phyloP scores from a whole-genome alignment of 345 rosid species.

The Nephelium lappaceum region DNA sequence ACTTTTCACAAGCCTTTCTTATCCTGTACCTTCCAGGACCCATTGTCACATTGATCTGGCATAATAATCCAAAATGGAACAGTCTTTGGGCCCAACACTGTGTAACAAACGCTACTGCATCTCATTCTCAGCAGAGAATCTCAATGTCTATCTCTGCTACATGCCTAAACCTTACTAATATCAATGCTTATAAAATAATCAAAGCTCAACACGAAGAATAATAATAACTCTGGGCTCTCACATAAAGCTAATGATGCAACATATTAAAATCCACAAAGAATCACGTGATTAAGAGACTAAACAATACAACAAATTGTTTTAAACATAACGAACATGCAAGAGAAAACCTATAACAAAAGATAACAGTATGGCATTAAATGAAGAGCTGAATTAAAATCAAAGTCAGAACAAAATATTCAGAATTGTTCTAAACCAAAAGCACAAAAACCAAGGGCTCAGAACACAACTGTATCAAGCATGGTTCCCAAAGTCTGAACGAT shows the following conservation, averaged over 20 bases:
- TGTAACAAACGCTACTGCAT: no score
- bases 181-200: not conserved
- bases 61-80: no score
- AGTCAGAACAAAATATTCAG: not conserved
- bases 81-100: no score
- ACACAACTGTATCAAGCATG: slow-evolving; percentile 96
- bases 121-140: not conserved
- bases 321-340: not conserved
- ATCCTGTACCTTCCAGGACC: no score
- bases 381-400: not conserved
- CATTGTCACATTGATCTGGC: no score
- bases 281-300: not conserved
- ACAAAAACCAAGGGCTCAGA: slow-evolving; percentile 37
- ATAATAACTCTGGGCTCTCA: not conserved
- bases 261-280: not conserved
- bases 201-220: not conserved
- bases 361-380: not conserved
- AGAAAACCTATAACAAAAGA: not conserved
- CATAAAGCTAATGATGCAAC: no score
- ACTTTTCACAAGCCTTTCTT: no score
- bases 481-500: slow-evolving; percentile 96
- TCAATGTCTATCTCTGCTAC: not conserved
- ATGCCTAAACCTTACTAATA: not conserved
- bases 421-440: not conserved
- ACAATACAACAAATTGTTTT: not conserved